A percentile compares a stretch with the other conserved stretches of the same genome.
phyloP scores from a whole-genome alignment of 163 green algal genomes.

The Volvox carteri region DNA sequence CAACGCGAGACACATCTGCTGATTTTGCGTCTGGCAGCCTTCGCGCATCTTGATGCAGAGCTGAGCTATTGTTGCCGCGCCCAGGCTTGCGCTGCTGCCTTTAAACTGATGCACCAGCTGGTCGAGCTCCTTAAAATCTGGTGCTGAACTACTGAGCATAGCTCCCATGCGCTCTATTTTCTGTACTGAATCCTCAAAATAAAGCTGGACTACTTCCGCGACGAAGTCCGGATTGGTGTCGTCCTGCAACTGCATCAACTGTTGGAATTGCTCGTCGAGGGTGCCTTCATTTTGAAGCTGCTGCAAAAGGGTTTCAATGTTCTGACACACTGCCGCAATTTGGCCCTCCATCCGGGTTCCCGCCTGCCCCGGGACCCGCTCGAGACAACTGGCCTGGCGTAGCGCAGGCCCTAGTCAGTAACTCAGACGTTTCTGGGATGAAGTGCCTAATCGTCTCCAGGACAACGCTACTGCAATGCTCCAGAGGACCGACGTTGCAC shows the following conservation, averaged over 20 bases:
- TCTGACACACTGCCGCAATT: constrained; percentile 19
- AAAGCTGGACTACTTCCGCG: constrained; percentile 87
- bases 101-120: constrained; percentile 94
- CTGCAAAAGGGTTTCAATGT: constrained; percentile 47
- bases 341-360: constrained; percentile 36
- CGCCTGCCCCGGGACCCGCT: background rate
- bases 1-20: constrained; percentile 70
- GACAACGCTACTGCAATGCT: background rate
- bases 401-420: background rate
- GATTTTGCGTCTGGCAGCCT: constrained; percentile 75
- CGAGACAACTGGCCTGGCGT: too few relatives aligned
- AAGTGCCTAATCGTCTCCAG: background rate
- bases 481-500: background rate
- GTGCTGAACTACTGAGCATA: constrained; percentile 63
- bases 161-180: constrained; percentile 84
- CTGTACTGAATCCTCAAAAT: constrained; percentile 83
- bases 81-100: constrained; percentile 87
- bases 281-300: constrained; percentile 61
- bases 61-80: constrained; percentile 78
- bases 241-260: constrained; percentile 87
- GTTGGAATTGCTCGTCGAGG: constrained; percentile 82
- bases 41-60: constrained; percentile 83
- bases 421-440: background rate
- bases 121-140: constrained; percentile 85
- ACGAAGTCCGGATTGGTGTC: constrained; percentile 90